Percentiles rank a stretch among this genome's conserved stretches.
Evolutionary conservation across 2,329 filamentous ascomycete species (phyloP).

Genomic region (Periconia sp.): DNA sequence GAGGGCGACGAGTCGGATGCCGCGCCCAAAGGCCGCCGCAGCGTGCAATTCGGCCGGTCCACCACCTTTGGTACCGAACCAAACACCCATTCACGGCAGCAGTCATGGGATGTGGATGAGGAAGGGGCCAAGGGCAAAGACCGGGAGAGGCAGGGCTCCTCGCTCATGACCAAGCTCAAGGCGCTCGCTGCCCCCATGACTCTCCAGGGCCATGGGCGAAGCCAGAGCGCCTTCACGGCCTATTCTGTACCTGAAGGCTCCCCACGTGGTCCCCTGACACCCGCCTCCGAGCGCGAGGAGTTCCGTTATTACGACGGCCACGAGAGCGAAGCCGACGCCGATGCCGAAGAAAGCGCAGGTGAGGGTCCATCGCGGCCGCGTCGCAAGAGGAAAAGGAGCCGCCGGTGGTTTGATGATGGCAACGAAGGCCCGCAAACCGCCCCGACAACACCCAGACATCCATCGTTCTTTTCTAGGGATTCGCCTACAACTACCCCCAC

Average conservation of each 20-base stretch:
- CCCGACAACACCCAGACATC: constrained; percentile 65
- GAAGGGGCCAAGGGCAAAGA: constrained; percentile 60
- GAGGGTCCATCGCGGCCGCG: constrained; percentile 54
- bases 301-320: constrained; percentile 53
- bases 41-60: constrained; percentile 72
- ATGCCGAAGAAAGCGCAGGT: constrained; percentile 84
- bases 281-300: constrained; percentile 52
- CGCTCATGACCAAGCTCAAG: constrained; percentile 78
- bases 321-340: constrained; percentile 72
- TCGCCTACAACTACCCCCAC: constrained; percentile 37
- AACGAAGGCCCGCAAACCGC: constrained; percentile 59
- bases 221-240: constrained; percentile 50
- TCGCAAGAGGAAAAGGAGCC: constrained; percentile 65
- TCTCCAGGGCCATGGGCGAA: constrained; percentile 53
- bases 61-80: constrained; percentile 45
- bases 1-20: constrained; percentile 34
- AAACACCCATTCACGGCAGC: constrained; percentile 58
- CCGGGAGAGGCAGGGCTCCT: constrained; percentile 55
- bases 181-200: constrained; percentile 64
- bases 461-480: constrained; percentile 54
- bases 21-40: constrained; percentile 55
- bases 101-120: constrained; percentile 65
- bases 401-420: constrained; percentile 56
- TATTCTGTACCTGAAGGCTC: constrained; percentile 44
- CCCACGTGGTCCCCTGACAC: constrained; percentile 45